Conservation (phyloP, 108 stramenopile species). For the Stephanodiscus minutulus region DNA sequence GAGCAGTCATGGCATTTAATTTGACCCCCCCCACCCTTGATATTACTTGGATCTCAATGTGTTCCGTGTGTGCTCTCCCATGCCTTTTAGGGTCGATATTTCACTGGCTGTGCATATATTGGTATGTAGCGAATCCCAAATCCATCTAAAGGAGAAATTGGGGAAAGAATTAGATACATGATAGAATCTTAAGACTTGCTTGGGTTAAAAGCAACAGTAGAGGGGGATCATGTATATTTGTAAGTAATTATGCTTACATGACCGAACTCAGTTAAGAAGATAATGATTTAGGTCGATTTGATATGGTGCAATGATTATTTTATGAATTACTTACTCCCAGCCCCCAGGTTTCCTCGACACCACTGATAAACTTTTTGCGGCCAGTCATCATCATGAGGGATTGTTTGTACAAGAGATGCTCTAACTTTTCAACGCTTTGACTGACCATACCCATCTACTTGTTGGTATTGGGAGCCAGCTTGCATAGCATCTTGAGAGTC, state of each 20-base stretch:
- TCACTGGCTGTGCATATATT: slow-evolving; percentile 75
- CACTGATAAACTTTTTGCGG: slow-evolving; percentile 31
- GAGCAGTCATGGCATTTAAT: slow-evolving; percentile 17
- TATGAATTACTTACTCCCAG: no score
- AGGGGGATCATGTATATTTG: no score
- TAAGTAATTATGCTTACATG: no score
- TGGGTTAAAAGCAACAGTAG: no score
- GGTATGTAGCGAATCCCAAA: slow-evolving; percentile 54
- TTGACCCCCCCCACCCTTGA: no score
- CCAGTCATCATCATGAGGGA: slow-evolving; percentile 73
- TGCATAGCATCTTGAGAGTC: slow-evolving; percentile 55
- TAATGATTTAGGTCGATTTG: no score
- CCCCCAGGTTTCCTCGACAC: slow-evolving; percentile 15
- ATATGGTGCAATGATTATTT: no score
- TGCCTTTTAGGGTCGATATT: slow-evolving; percentile 42
- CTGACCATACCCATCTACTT: slow-evolving; percentile 75
- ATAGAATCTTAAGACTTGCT: no score
- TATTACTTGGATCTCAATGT: neutral
- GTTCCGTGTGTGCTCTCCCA: neutral
- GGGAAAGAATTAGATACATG: no score
- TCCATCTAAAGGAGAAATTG: no score
- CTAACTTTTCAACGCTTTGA: slow-evolving; percentile 71
- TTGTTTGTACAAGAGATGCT: slow-evolving; percentile 85
- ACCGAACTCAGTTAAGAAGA: no score
- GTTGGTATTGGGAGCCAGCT: slow-evolving; percentile 45